phyloP scores from a whole-genome alignment of 129 eudicot species.

The Tanacetum coccineum region DNA sequence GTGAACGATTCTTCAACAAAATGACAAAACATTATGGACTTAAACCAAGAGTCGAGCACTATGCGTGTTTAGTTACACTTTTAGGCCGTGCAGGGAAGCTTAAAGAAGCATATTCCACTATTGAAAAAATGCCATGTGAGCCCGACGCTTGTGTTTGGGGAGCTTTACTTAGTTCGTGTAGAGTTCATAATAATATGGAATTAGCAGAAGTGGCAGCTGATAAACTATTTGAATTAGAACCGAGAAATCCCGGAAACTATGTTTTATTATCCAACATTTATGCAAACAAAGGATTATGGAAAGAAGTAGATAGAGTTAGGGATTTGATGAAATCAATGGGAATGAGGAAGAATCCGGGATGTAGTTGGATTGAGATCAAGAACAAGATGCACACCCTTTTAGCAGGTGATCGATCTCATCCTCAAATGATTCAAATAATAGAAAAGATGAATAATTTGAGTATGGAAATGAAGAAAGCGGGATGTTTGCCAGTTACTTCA shows the following conservation, averaged over 20 bases:
- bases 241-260: slow-evolving; percentile 79
- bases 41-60: slow-evolving; percentile 72
- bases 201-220: slow-evolving; percentile 74
- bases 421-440: slow-evolving; percentile 58
- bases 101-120: slow-evolving; percentile 65
- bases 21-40: slow-evolving; percentile 59
- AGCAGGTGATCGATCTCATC: slow-evolving; percentile 78
- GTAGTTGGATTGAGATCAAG: slow-evolving; percentile 94
- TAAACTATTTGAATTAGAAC: slow-evolving; percentile 70
- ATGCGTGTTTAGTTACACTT: slow-evolving; percentile 81
- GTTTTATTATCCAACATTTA: slow-evolving; percentile 75
- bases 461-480: slow-evolving; percentile 68
- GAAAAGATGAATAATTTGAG: slow-evolving; percentile 49
- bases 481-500: slow-evolving; percentile 50
- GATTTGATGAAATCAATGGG: slow-evolving; percentile 71
- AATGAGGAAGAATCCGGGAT: slow-evolving; percentile 91
- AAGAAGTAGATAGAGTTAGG: slow-evolving; percentile 62
- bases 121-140: slow-evolving; percentile 68
- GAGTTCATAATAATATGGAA: slow-evolving; percentile 51
- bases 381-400: slow-evolving; percentile 80
- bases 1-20: slow-evolving; percentile 47
- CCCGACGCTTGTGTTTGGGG: slow-evolving; percentile 99
- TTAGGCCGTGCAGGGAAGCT: slow-evolving; percentile 91
- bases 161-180: slow-evolving; percentile 84
- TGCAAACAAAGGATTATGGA: slow-evolving; percentile 75